A percentile compares a stretch with the other conserved stretches of the same genome.
Evolutionary conservation across 176 grass and related monocot genomes (phyloP).

Genomic region (barley (Hordeum vulgare)): DNA sequence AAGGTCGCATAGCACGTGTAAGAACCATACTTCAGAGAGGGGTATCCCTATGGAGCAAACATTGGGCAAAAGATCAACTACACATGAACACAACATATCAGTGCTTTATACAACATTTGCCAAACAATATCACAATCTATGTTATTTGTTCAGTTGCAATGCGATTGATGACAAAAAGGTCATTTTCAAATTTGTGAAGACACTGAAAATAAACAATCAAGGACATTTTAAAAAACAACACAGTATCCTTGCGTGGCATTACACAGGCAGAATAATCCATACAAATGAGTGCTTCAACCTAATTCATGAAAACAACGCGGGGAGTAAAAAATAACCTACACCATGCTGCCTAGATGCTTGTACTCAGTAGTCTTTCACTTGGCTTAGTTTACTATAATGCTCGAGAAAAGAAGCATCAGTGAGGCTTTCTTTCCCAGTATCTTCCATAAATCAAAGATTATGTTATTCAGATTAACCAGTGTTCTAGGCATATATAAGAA

Average conservation of each 20-base stretch:
- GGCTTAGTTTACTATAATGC: background rate
- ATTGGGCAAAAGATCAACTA: too few species aligned
- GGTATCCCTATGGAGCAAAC: background rate
- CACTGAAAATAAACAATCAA: background rate
- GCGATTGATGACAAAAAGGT: background rate
- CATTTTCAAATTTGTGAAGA: slow-evolving; percentile 4
- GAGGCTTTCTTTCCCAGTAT: background rate
- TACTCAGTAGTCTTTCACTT: background rate
- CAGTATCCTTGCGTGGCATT: background rate
- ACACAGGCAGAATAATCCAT: background rate
- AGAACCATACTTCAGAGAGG: slow-evolving; percentile 7
- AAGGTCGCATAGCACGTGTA: slow-evolving; percentile 2
- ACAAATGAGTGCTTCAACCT: background rate
- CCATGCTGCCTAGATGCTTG: background rate
- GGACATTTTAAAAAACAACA: background rate
- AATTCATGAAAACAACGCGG: background rate
- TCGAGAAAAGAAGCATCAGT: background rate
- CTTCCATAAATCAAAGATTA: background rate
- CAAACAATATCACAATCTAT: background rate
- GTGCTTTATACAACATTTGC: background rate
- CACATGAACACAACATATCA: slow-evolving; percentile 1
- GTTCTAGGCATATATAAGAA: background rate
- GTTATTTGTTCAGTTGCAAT: background rate
- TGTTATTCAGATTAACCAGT: background rate
- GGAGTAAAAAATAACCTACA: slow-evolving; percentile 16